Percentiles rank a stretch among this genome's conserved stretches.
Conservation (phyloP, 139 green algal genomes). For the Micractinium sp. region DNA sequence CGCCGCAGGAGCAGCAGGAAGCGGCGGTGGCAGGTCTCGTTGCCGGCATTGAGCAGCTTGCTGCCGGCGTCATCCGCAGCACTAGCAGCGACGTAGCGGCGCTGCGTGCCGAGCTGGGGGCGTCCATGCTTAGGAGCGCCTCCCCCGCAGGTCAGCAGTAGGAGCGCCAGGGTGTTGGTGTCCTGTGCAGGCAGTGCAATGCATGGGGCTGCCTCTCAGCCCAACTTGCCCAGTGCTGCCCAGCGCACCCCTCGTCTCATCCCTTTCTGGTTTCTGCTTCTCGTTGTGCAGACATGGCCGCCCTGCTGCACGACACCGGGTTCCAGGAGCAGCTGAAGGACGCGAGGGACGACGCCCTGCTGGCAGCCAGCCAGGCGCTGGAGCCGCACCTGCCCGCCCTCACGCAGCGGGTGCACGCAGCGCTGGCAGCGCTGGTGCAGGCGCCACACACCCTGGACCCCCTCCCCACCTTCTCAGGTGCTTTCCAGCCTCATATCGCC, state of each 20-base stretch:
- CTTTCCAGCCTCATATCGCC: neutral
- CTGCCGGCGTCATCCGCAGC: neutral
- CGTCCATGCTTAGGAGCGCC: neutral
- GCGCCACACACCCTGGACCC: neutral
- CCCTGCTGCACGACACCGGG: neutral
- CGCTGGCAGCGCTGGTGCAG: neutral
- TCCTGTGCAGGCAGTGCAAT: too few species aligned
- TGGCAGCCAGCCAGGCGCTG: neutral
- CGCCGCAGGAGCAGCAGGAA: constrained; percentile 1
- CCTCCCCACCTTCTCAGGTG: neutral
- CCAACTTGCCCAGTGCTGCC: too few species aligned
- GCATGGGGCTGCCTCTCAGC: too few species aligned
- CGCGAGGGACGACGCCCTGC: neutral
- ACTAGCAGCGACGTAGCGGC: neutral
- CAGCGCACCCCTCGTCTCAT: too few species aligned
- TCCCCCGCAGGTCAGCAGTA: neutral
- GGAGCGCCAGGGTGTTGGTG: too few species aligned
- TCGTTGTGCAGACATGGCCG: neutral
- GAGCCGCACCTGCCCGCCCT: neutral
- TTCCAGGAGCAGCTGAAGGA: constrained; percentile 16
- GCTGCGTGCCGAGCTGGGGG: neutral
- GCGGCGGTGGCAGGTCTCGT: neutral
- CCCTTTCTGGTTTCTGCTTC: too few species aligned
- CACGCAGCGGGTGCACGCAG: neutral
- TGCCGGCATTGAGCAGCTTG: neutral